Evolutionary conservation across 345 rosid species (phyloP), one percentile per base, ranked within the genome.

Genomic region (Aquilaria sinensis): DNA sequence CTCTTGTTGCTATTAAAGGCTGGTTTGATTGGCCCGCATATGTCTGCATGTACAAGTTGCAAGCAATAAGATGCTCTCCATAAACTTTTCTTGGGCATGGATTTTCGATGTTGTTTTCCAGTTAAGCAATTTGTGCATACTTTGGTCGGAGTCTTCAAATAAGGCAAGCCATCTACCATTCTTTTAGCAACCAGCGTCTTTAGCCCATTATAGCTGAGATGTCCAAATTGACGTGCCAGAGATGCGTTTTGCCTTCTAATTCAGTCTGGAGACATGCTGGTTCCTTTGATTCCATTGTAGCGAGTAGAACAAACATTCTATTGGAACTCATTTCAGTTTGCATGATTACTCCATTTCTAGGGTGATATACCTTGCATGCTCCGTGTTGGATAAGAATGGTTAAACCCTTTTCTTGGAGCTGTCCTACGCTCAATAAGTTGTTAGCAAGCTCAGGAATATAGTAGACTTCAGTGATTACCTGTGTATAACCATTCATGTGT

Each of bases 161-260:
- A 31, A 15, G 58, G 72, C 23, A 68, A 31, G 0, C 72, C 67
- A 46, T 11, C 47, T 56, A 66, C 70, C 63, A 58, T 49, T 58
- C 5, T 9, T 37, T 37, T 9, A 37, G 1, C 8, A 1, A 5
- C 43, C 1, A 51, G 31, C 9, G 11, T 16, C 47, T 12, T 49
- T 9, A 66, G 14, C 1, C 70, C 51, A n/a, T 14, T 57, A 29
- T 61, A 66, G 11, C 67, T 61, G 23, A 68, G 12, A 11, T 61
- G 67, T 0, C 61, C 72, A 23, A 54, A 68, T 0, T 50, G 52
- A 16, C 41, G 47, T 68, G 72, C 62, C 67, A 68, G 12, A 68
- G 15, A n/a, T 46, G 31, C 0, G 67, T 0, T 0, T 2, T n/a
- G 31, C 61, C 61, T 8, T 58, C 49, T 37, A 37, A 5, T 37